phyloP scores from a whole-genome alignment of 768 basidiomycete genomes.

The Punctularia strigosozonata region DNA sequence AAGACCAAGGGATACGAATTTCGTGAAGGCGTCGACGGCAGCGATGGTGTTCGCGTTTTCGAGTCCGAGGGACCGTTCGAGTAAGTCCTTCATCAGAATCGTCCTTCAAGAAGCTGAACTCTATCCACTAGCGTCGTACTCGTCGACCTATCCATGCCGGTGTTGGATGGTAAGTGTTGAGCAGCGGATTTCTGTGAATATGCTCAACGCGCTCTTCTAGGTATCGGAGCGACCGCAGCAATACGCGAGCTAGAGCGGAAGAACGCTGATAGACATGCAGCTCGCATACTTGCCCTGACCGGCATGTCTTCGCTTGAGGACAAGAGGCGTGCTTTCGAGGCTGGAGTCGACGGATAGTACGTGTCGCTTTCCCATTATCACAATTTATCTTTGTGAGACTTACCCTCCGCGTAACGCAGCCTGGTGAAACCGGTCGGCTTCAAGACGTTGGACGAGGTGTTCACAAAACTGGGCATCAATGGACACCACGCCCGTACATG shows the following conservation, averaged over 20 bases:
- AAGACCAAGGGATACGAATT: constrained; percentile 60
- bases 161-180: constrained; percentile 61
- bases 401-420: constrained; percentile 25
- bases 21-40: constrained; percentile 74
- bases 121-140: constrained; percentile 59
- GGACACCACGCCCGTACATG: constrained; percentile 6
- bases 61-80: constrained; percentile 71
- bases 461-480: constrained; percentile 54
- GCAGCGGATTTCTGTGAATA: background rate
- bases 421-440: constrained; percentile 95
- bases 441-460: constrained; percentile 79
- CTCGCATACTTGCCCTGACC: constrained; percentile 77
- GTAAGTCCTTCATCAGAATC: constrained; percentile 31
- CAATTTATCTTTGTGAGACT: background rate
- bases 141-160: constrained; percentile 86
- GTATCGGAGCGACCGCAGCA: constrained; percentile 71
- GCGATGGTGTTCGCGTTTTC: constrained; percentile 72
- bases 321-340: constrained; percentile 82
- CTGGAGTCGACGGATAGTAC: constrained; percentile 92
- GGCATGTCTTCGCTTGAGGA: constrained; percentile 92
- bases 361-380: constrained; percentile 19
- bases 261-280: constrained; percentile 19
- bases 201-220: constrained; percentile 23
- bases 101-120: constrained; percentile 5
- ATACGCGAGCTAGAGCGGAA: constrained; percentile 71